Evolutionary conservation across 2,329 filamentous ascomycete genomes (phyloP).

Genomic region (Fusarium sambucinum): DNA sequence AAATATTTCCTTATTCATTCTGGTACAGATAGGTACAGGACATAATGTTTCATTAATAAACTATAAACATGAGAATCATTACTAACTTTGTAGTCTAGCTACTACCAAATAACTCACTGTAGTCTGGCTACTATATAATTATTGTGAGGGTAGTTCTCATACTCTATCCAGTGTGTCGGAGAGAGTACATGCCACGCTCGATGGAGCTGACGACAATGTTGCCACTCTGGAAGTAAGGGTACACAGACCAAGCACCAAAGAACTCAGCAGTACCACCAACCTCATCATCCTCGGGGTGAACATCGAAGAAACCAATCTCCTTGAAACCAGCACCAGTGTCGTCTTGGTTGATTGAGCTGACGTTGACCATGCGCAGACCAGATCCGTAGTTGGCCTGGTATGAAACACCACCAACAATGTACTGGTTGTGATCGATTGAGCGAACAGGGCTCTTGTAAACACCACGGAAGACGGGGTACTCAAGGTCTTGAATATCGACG

Average conservation of each 20-base stretch:
- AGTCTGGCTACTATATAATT: not conserved
- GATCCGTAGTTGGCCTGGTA: slow-evolving; percentile 19
- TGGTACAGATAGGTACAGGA: no score
- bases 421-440: slow-evolving; percentile 18
- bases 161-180: slow-evolving; percentile 11
- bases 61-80: not conserved
- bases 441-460: slow-evolving; percentile 23
- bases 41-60: no score
- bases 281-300: slow-evolving; percentile 42
- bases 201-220: slow-evolving; percentile 62
- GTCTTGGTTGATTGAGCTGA: slow-evolving; percentile 7
- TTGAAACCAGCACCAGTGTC: slow-evolving; percentile 4
- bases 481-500: slow-evolving; percentile 59
- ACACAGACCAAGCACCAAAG: slow-evolving; percentile 60
- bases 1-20: no score
- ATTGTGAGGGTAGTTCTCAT: not conserved
- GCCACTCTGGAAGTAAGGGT: slow-evolving; percentile 60
- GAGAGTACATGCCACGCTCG: slow-evolving; percentile 51
- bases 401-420: slow-evolving; percentile 4
- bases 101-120: not conserved
- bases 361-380: slow-evolving; percentile 5
- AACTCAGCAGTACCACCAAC: slow-evolving; percentile 59
- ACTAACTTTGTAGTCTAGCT: not conserved
- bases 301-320: slow-evolving; percentile 18
- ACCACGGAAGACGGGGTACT: slow-evolving; percentile 51